Evolutionary conservation across 805 yeast species (phyloP).

Genomic region (Lachancea thermotolerans): DNA sequence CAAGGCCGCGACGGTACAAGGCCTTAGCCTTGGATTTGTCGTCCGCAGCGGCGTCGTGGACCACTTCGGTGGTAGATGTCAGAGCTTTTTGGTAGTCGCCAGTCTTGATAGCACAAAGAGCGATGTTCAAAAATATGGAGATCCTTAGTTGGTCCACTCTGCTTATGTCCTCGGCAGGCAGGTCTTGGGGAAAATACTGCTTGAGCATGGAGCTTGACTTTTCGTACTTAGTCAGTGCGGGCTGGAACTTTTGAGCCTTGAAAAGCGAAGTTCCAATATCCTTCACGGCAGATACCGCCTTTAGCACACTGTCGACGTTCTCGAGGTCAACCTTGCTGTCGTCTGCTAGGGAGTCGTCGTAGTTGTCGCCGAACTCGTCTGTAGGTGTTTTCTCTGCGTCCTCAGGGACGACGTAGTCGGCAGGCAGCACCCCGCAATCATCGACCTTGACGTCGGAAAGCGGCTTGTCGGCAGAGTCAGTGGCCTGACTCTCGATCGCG

Average conservation of each 20-base stretch:
- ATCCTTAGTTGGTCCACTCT: conserved; percentile 49
- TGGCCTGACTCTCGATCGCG: conserved; percentile 63
- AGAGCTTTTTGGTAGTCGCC: conserved; percentile 49
- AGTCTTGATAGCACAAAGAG: conserved; percentile 65
- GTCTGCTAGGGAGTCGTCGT: conserved; percentile 69
- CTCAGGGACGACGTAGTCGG: conserved; percentile 43
- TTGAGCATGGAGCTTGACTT: conserved; percentile 66
- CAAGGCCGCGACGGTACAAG: conserved; percentile 76
- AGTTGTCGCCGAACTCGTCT: conserved; percentile 82
- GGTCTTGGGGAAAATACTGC: conserved; percentile 57
- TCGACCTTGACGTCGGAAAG: conserved; percentile 58
- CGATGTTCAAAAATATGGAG: conserved; percentile 63
- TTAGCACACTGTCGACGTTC: conserved; percentile 58
- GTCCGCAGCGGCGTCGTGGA: conserved; percentile 51
- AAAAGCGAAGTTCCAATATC: conserved; percentile 70
- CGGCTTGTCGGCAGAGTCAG: conserved; percentile 64
- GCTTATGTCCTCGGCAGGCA: conserved; percentile 47
- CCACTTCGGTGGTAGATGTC: conserved; percentile 56
- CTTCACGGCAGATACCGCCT: conserved; percentile 60
- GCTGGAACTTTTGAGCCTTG: conserved; percentile 52
- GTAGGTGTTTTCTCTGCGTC: conserved; percentile 41
- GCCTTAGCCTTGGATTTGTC: conserved; percentile 79
- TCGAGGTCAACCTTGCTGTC: conserved; percentile 57
- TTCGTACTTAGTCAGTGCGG: conserved; percentile 59
- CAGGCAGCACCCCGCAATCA: conserved; percentile 72